These are phyloP conservation scores for Suillus plorans DNA, from an alignment of 768 basidiomycete genomes.

Conservation along the genomic window DNA sequence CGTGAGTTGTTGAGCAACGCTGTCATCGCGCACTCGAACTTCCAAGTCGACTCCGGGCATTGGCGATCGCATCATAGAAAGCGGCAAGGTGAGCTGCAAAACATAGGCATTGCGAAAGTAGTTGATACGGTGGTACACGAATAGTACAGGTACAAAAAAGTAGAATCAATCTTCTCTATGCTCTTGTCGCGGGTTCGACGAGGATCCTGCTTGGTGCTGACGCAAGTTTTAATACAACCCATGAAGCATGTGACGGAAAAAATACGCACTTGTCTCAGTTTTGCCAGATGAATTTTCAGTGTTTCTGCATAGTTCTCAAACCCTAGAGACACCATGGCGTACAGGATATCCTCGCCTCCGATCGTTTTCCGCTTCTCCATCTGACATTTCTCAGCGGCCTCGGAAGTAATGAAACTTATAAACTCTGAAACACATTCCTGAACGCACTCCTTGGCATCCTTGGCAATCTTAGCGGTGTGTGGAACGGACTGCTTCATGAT, in stretches of 20 bases:
- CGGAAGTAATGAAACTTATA: conserved; percentile 96
- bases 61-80: background rate
- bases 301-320: conserved; percentile 95
- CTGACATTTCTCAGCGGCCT: conserved; percentile 93
- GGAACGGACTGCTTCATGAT: conserved; percentile 96
- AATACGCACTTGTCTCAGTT: conserved; percentile 70
- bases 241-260: background rate
- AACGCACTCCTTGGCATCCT: conserved; percentile 98
- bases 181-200: conserved; percentile 24
- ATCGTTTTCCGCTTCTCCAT: conserved; percentile 98
- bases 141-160: background rate
- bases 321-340: conserved; percentile 90
- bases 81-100: background rate
- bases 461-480: conserved; percentile 90
- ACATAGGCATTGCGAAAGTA: background rate
- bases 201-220: conserved; percentile 28
- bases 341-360: conserved; percentile 94
- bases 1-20: background rate
- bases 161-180: conserved; percentile 22
- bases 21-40: background rate
- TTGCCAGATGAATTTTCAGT: conserved; percentile 88
- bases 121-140: background rate
- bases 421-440: conserved; percentile 99
- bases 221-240: background rate
- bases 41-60: background rate